Conservation (phyloP, 2,329 filamentous ascomycete genomes). For the Scedosporium dehoogii region DNA sequence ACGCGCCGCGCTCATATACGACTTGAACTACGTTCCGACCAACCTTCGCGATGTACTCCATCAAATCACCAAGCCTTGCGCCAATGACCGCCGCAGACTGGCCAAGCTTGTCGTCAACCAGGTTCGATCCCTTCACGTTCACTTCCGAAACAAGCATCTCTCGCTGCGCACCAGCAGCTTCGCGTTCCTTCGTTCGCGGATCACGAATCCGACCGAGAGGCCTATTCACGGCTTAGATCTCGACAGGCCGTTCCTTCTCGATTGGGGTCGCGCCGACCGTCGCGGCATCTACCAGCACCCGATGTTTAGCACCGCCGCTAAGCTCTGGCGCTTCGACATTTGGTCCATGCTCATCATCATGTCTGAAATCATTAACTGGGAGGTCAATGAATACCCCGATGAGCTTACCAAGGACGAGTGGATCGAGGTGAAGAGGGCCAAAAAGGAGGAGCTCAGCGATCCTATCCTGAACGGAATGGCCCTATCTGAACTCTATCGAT, state of each 20-base stretch:
- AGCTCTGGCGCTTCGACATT: constrained; percentile 4
- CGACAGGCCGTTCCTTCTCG: neutral
- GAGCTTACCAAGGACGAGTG: neutral
- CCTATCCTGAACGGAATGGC: neutral
- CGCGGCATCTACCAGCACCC: constrained; percentile 6
- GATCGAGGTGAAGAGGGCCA: neutral
- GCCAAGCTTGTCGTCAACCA: neutral
- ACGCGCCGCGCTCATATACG: neutral
- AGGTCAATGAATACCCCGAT: neutral
- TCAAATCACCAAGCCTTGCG: neutral
- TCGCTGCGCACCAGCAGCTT: neutral
- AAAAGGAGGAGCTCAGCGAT: neutral
- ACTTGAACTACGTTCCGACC: neutral
- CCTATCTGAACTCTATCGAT: neutral
- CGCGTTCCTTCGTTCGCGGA: neutral
- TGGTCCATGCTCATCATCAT: constrained; percentile 4
- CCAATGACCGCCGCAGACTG: neutral
- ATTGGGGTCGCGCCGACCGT: neutral
- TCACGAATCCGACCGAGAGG: neutral
- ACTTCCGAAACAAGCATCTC: neutral
- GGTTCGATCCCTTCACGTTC: neutral
- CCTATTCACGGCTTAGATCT: neutral
- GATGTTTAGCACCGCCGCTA: neutral
- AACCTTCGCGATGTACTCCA: neutral
- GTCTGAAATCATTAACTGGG: constrained; percentile 1